These are phyloP conservation scores for Suhomyces kilbournensis DNA, from an alignment of 805 yeast genomes.

Conservation along the genomic window DNA sequence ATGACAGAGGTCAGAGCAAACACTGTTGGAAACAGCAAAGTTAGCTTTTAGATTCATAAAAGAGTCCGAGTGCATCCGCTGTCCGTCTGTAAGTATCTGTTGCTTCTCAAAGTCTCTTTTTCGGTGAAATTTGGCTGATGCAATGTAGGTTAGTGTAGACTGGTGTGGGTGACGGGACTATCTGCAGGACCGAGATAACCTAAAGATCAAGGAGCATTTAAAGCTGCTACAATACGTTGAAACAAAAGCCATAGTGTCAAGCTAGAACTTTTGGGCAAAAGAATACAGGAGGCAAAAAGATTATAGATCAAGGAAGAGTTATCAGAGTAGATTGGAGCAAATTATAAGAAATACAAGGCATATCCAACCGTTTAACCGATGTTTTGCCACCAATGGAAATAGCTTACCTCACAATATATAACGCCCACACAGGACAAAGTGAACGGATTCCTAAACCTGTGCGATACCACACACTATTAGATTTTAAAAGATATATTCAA, in stretches of 20 bases:
- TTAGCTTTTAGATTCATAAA: neutral
- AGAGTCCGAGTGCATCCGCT: neutral
- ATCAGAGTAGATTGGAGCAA: neutral
- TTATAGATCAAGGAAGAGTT: neutral
- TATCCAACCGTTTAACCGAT: neutral
- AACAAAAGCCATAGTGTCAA: neutral
- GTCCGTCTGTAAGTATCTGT: neutral
- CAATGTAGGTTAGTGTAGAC: neutral
- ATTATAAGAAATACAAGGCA: neutral
- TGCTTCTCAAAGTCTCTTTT: neutral
- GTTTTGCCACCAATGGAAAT: constrained; percentile 10
- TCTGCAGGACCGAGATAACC: constrained; percentile 1
- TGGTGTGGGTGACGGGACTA: neutral
- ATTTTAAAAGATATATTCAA: constrained; percentile 28
- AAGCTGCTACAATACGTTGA: neutral
- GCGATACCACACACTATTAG: constrained; percentile 32
- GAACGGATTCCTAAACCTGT: constrained; percentile 39
- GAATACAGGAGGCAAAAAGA: neutral
- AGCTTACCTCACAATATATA: constrained; percentile 29
- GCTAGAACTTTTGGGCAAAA: neutral
- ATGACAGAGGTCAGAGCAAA: neutral
- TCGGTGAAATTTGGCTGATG: neutral
- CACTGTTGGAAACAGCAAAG: neutral
- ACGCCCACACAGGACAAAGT: constrained; percentile 37
- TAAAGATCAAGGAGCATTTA: neutral